Evolutionary conservation across 2,329 filamentous ascomycete species (phyloP).

Genomic region (Cladobotryum protrusum): DNA sequence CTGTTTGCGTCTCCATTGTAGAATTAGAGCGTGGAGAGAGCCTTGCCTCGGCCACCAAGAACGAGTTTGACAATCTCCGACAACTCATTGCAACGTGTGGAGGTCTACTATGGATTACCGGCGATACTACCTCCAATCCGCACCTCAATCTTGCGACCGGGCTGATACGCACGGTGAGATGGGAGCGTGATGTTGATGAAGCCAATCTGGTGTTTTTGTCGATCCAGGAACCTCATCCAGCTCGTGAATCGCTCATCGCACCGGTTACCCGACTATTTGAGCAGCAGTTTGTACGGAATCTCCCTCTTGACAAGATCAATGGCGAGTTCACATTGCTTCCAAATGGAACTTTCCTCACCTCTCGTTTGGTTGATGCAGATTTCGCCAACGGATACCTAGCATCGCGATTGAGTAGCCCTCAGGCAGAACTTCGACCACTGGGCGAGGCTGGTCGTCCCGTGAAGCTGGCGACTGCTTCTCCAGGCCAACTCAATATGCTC

Average conservation of each 20-base stretch:
- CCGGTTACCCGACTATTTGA: constrained; percentile 5
- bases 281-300: constrained; percentile 9
- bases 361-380: constrained; percentile 8
- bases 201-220: constrained; percentile 9
- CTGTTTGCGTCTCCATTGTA: constrained; percentile 9
- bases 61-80: constrained; percentile 9
- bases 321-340: constrained; percentile 10
- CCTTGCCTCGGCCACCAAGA: constrained; percentile 6
- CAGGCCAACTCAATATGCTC: constrained; percentile 4
- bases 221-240: background rate
- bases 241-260: constrained; percentile 3
- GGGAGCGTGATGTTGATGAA: constrained; percentile 13
- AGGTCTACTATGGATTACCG: constrained; percentile 13
- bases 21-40: constrained; percentile 6
- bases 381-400: constrained; percentile 5
- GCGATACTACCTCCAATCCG: constrained; percentile 7
- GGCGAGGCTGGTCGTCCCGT: constrained; percentile 12
- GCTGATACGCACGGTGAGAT: constrained; percentile 8
- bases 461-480: constrained; percentile 6
- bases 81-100: constrained; percentile 10
- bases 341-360: constrained; percentile 3
- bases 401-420: background rate
- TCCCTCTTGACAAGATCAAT: constrained; percentile 9
- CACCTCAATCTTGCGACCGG: constrained; percentile 8
- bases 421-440: constrained; percentile 5